phyloP scores from a whole-genome alignment of 202 grass and related monocot genomes.

The Eragrostis tef region DNA sequence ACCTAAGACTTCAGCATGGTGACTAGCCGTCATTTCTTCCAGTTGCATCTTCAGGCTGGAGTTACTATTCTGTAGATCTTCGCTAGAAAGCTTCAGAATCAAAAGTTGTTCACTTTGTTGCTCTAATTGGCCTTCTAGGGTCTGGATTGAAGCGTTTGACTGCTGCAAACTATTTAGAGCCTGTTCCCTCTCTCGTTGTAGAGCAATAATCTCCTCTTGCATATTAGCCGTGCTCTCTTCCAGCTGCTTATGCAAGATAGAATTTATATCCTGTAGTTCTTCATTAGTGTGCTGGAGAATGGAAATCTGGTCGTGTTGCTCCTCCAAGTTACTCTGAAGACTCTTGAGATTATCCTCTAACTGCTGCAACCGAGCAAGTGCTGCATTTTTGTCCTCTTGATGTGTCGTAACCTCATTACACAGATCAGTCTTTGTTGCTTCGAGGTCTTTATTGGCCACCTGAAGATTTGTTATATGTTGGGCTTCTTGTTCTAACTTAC shows the following conservation, averaged over 20 bases:
- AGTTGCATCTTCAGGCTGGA: slow-evolving; percentile 41
- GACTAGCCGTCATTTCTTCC: slow-evolving; percentile 36
- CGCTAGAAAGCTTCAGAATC: slow-evolving; percentile 49
- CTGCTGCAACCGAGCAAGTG: slow-evolving; percentile 51
- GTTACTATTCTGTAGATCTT: slow-evolving; percentile 44
- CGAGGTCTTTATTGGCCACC: slow-evolving; percentile 42
- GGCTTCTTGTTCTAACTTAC: slow-evolving; percentile 48
- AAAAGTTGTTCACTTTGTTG: slow-evolving; percentile 37
- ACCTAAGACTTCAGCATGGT: slow-evolving; percentile 45
- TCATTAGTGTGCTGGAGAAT: slow-evolving; percentile 45
- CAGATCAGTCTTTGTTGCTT: slow-evolving; percentile 40
- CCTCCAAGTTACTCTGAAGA: slow-evolving; percentile 49
- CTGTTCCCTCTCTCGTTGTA: slow-evolving; percentile 49
- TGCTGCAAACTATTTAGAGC: slow-evolving; percentile 36
- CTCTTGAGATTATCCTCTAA: slow-evolving; percentile 42
- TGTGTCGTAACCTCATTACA: slow-evolving; percentile 48
- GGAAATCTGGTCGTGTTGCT: slow-evolving; percentile 40
- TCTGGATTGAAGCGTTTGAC: slow-evolving; percentile 47
- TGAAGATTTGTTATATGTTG: slow-evolving; percentile 53
- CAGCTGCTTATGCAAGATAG: slow-evolving; percentile 51
- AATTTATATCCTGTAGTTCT: slow-evolving; percentile 48
- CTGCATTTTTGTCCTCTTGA: slow-evolving; percentile 50
- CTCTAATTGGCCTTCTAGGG: slow-evolving; percentile 45
- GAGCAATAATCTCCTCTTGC: slow-evolving; percentile 35
- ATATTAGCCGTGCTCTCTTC: slow-evolving; percentile 45